These are phyloP conservation scores for Nemania bipapillata DNA, from an alignment of 2,329 filamentous ascomycete genomes.

Conservation along the genomic window DNA sequence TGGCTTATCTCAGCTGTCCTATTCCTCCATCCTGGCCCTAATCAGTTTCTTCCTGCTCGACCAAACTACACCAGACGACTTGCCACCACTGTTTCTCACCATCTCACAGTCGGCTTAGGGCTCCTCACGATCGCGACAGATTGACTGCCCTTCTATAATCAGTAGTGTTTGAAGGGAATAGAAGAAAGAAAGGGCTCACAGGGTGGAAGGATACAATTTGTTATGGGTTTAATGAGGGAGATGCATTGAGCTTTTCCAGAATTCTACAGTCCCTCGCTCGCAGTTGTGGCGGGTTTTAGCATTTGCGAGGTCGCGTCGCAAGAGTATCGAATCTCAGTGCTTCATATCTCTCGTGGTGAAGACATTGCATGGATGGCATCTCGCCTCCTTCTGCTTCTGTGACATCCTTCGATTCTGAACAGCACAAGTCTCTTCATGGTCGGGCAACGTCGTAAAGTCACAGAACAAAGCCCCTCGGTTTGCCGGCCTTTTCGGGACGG, in stretches of 20 bases:
- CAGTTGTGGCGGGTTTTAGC: constrained; percentile 40
- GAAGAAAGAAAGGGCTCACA: constrained; percentile 24
- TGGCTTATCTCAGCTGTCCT: constrained; percentile 8
- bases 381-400: constrained; percentile 42
- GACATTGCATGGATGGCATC: constrained; percentile 44
- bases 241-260: constrained; percentile 38
- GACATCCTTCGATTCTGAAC: constrained; percentile 41
- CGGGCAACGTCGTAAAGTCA: constrained; percentile 27
- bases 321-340: constrained; percentile 44
- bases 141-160: constrained; percentile 36
- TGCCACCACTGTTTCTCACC: not conserved
- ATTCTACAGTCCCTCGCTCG: constrained; percentile 41
- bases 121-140: constrained; percentile 21
- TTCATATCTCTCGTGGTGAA: constrained; percentile 46
- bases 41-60: constrained; percentile 13
- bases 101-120: not conserved
- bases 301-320: constrained; percentile 40
- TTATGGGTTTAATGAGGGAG: constrained; percentile 34
- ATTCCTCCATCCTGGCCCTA: not conserved
- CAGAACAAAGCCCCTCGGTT: constrained; percentile 32
- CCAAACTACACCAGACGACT: constrained; percentile 4
- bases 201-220: constrained; percentile 35
- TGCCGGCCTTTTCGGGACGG: constrained; percentile 12
- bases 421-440: constrained; percentile 20
- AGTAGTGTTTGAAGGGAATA: constrained; percentile 36